A percentile compares a stretch with the other conserved stretches of the same genome.
These are phyloP conservation scores for Bryum argenteum DNA, from an alignment of 225 moss, liverwort and hornwort genomes.

Conservation along the genomic window DNA sequence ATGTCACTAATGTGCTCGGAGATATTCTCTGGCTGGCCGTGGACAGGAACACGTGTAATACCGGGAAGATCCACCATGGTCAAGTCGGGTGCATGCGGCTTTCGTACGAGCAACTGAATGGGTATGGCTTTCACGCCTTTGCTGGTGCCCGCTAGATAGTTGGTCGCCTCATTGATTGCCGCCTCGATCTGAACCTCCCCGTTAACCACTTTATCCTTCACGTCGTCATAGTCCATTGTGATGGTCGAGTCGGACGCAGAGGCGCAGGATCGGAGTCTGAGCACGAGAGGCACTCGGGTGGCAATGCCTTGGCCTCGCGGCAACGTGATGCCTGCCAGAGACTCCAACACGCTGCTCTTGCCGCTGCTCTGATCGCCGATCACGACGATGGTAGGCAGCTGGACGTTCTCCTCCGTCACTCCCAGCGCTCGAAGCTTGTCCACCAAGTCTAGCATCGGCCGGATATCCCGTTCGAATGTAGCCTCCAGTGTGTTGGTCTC, in stretches of 20 bases:
- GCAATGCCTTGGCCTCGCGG: constrained; percentile 32
- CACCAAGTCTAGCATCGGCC: constrained; percentile 28
- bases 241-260: background rate
- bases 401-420: constrained; percentile 25
- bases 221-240: background rate
- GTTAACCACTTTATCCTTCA: background rate
- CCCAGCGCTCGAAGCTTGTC: constrained; percentile 31
- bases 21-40: constrained; percentile 5
- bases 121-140: constrained; percentile 6
- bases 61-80: constrained; percentile 36
- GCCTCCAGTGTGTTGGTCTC: background rate
- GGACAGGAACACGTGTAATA: constrained; percentile 35
- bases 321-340: constrained; percentile 8
- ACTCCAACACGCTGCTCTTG: constrained; percentile 37
- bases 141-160: background rate
- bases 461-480: constrained; percentile 13
- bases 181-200: constrained; percentile 21
- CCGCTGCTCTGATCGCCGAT: constrained; percentile 39
- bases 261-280: background rate
- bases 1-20: constrained; percentile 21
- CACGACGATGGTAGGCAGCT: constrained; percentile 23
- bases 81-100: constrained; percentile 21
- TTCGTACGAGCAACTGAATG: constrained; percentile 25
- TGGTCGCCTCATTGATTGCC: background rate
- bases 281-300: constrained; percentile 23